Conservation (phyloP, 2,329 filamentous ascomycete genomes). For the Diatrype stigma region DNA sequence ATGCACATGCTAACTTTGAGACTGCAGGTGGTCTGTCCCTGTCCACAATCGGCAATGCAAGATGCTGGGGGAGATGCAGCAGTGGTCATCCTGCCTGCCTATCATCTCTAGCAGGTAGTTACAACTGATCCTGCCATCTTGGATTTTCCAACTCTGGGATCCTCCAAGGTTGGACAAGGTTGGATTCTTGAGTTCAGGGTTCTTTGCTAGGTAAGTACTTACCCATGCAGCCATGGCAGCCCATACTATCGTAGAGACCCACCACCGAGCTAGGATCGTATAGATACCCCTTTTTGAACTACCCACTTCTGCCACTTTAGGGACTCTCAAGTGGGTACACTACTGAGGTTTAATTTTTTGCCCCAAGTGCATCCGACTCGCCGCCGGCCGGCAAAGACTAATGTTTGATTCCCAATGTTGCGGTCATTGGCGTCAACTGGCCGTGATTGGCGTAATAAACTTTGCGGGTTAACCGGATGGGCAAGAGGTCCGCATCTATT, state of each 20-base stretch:
- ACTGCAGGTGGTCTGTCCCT: not conserved
- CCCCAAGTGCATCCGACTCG: not conserved
- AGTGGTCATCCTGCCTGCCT: not conserved
- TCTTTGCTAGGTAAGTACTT: not conserved
- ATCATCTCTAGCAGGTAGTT: not conserved
- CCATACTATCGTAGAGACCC: too few species aligned
- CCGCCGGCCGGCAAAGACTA: not conserved
- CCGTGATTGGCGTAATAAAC: not conserved
- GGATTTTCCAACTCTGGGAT: too few species aligned
- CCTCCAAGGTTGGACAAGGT: too few species aligned
- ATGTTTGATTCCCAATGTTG: not conserved
- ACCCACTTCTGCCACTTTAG: too few species aligned
- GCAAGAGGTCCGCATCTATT: not conserved
- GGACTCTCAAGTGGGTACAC: too few species aligned
- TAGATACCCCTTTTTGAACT: too few species aligned
- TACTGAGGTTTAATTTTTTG: not conserved
- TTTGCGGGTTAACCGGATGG: not conserved
- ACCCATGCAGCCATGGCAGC: too few species aligned
- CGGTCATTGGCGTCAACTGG: not conserved
- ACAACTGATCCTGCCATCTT: too few species aligned
- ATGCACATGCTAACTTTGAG: too few species aligned
- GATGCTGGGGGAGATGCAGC: not conserved
- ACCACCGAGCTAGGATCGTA: too few species aligned
- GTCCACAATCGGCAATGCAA: not conserved
- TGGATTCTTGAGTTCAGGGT: too few species aligned